phyloP scores from a whole-genome alignment of 2,329 filamentous ascomycete species.

The Paramyrothecium roridum region DNA sequence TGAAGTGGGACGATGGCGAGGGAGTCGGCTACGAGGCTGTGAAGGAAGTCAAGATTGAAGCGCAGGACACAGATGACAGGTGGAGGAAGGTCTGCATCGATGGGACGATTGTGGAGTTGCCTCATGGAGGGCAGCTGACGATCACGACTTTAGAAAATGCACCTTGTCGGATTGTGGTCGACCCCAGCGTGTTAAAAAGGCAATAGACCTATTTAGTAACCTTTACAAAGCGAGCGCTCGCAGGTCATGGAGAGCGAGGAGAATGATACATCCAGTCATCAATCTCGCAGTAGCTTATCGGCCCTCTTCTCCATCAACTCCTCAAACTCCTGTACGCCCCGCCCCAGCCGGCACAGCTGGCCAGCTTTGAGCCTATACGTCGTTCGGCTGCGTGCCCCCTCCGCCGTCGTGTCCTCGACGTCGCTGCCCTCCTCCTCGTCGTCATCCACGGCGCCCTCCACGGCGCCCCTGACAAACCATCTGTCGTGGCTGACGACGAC shows the following conservation, averaged over 20 bases:
- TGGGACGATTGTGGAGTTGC: slow-evolving; percentile 77
- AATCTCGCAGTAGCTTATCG: slow-evolving; percentile 32
- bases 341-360: slow-evolving; percentile 50
- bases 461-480: slow-evolving; percentile 72
- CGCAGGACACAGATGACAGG: slow-evolving; percentile 62
- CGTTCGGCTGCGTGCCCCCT: slow-evolving; percentile 38
- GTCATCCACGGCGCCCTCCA: slow-evolving; percentile 39
- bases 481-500: slow-evolving; percentile 79
- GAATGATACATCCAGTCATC: neutral
- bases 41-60: slow-evolving; percentile 62
- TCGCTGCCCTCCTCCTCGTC: slow-evolving; percentile 30
- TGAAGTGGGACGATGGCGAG: slow-evolving; percentile 51
- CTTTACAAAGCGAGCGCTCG: too few relatives aligned
- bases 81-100: slow-evolving; percentile 93
- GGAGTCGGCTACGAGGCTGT: slow-evolving; percentile 71
- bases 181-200: slow-evolving; percentile 15
- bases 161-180: slow-evolving; percentile 43
- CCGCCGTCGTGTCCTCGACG: slow-evolving; percentile 37
- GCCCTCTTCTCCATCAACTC: slow-evolving; percentile 58
- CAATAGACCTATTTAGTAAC: too few relatives aligned
- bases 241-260: too few relatives aligned
- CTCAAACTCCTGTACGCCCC: slow-evolving; percentile 66
- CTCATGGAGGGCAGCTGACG: slow-evolving; percentile 67
- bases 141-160: slow-evolving; percentile 47
- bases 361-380: slow-evolving; percentile 62